Percentiles rank a stretch among this genome's conserved stretches.
Conservation (phyloP, 164 flowering plant species). For the Dillenia suffruticosa region DNA sequence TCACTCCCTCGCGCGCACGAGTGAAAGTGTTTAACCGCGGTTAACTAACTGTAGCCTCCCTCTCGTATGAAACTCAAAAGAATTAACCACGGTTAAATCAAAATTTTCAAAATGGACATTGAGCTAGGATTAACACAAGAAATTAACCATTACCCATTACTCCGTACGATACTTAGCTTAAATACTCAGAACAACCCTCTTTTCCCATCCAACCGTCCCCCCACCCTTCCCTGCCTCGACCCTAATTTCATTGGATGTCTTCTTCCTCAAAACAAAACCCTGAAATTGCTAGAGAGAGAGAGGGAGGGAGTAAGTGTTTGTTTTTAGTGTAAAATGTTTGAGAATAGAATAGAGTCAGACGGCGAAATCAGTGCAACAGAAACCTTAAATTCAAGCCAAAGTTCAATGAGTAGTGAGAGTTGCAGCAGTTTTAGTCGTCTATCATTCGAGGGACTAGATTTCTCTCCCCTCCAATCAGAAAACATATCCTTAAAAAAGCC, state of each 20-base stretch:
- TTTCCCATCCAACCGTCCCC: neutral
- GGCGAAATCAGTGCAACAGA: constrained; percentile 23
- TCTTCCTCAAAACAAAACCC: too few species aligned
- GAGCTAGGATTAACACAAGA: too few species aligned
- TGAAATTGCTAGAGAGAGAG: neutral
- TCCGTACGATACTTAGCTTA: constrained; percentile 7
- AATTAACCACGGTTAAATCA: too few species aligned
- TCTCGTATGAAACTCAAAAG: too few species aligned
- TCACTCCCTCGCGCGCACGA: too few species aligned
- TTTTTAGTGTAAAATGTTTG: constrained; percentile 23
- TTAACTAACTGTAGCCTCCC: too few species aligned
- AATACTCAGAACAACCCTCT: constrained; percentile 13
- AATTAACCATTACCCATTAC: too few species aligned
- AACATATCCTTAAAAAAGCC: constrained; percentile 34
- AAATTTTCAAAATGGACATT: too few species aligned
- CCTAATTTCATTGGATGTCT: neutral
- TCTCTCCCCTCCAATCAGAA: constrained; percentile 24
- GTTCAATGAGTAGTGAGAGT: constrained; percentile 51
- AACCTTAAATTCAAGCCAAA: constrained; percentile 34
- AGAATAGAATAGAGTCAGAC: constrained; percentile 30
- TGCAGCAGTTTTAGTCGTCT: constrained; percentile 46
- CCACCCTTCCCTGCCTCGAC: neutral
- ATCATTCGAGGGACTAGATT: constrained; percentile 39
- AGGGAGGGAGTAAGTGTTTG: neutral
- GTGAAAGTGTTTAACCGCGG: too few species aligned